Base-by-base conservation (phyloP, 768 basidiomycete genomes). In the Auriscalpium orientale region DNA sequence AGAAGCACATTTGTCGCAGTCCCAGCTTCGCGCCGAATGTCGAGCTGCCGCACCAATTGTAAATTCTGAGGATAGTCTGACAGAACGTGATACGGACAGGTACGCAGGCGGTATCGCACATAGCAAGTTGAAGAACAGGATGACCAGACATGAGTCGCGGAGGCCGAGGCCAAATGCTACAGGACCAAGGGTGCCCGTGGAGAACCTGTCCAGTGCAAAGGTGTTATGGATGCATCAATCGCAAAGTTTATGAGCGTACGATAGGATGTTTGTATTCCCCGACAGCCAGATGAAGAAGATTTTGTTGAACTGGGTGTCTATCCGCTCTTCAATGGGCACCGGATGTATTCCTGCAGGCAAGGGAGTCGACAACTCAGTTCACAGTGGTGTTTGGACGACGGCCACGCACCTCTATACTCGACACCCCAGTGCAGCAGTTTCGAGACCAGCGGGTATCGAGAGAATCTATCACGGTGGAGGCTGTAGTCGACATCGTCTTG, bases 11-110 rank as follows among this genome's bases (percentile, higher is more conserved):
- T 62, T 92, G 86, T 18, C 90, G 79, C 64, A 86, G 79, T 11
- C 93, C 93, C 1, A 87, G 72, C 66, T 83, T 84, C 0, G 91
- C 88, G 11, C 91, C 89, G 71, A 88, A 89, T 3, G 84, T 82
- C n/a, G 80, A 70, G 56, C 79, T 80, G 51, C 21, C 43, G 20
- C 15, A 9, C 43, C 16, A 9, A 44, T 4, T 4, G 43, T 6
- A n/a, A 15, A 36, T 8, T 35, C 21, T 9, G 18, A 12, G 5
- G 49, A 10, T 28, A 7, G 9, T 10, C 22, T 2, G 18, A 50
- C 13, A 16, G 16, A 43, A 22, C 22, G 36, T 28, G 15, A 44
- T 9, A 62, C 71, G 52, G 52, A 76, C 75, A 79, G 65, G 61
- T 78, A 79, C 1, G 76, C 72, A 8, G 78, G 78, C 0, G 73